Evolutionary conservation across 1,139 yeast species (phyloP), one percentile per base, ranked within the genome.

Genomic region (Kodamaea arcana): DNA sequence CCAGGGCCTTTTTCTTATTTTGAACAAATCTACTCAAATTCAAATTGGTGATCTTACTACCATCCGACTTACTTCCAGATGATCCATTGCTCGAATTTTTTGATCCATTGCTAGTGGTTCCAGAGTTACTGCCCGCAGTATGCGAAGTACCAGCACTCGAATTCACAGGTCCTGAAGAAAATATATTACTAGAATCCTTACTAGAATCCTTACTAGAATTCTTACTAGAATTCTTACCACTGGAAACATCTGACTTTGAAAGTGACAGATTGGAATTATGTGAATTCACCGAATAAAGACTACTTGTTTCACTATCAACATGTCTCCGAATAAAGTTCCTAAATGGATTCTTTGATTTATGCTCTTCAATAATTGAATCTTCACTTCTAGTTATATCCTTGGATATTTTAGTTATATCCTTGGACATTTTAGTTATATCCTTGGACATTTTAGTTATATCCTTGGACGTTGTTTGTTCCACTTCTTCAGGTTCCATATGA

Each of bases 331-430:
- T 34, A 23, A 48, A 36, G 21, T 37, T 42, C 23, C 42, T 42
- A 23, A 50, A 40, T 33, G 53, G 53, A 30, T 47, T 50, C 31
- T 33, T 44, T 4, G 43, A 35, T 22, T 27, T 12, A 13, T 25
- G 17, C 11, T 25, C 28, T n/a, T 13, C 28, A 6, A 25, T 13
- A 14, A 17, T 25, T 6, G 28, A 25, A 9, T 25, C 15, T 13
- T 25, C 28, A 11, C 28, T 25, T 12, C 28, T 13, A 8, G 17
- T 25, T 15, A 15, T 14, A 5, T 14, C 17, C 17, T 25, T 25
- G 6, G 28, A 24, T n/a, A 11, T 25, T 12, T 17, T 13, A 8
- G 17, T 25, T 15, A 15, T 14, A 5, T 14, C 17, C 17, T 25
- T 25, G 6, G 28, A 24, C 13, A 11, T 25, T 12, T 17, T 13